Conservation (phyloP, 116 monocot genomes). For the Papilionanthe hybrid region DNA sequence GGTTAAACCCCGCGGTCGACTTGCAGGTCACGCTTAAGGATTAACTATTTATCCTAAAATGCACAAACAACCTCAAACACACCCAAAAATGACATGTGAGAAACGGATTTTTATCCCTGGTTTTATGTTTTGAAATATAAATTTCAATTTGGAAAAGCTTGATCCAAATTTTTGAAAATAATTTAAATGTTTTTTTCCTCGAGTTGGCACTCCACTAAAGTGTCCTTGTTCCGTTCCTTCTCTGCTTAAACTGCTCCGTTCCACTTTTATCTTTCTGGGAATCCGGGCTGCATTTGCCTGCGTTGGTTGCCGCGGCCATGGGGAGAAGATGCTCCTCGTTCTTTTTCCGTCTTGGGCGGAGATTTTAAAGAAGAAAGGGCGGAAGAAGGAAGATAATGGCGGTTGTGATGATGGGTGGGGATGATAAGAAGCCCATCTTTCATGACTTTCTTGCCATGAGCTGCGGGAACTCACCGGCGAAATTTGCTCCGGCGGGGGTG, state of each 20-base stretch:
- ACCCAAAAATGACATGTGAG: neutral
- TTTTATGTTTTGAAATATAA: too few species aligned
- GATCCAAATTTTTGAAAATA: too few species aligned
- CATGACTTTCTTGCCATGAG: slow-evolving; percentile 61
- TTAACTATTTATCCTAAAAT: too few species aligned
- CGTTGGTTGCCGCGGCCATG: slow-evolving; percentile 1
- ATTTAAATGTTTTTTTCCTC: too few species aligned
- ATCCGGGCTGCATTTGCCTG: slow-evolving; percentile 18
- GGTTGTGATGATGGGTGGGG: slow-evolving; percentile 44
- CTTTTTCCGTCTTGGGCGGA: slow-evolving; percentile 8
- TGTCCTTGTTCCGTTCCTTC: neutral
- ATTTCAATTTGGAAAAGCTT: too few species aligned
- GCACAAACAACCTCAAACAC: too few species aligned
- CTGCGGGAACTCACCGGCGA: slow-evolving; percentile 9
- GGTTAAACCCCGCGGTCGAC: too few species aligned
- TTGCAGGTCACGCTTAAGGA: too few species aligned
- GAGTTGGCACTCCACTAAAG: neutral
- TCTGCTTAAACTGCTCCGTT: neutral
- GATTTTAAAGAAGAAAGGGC: slow-evolving; percentile 7
- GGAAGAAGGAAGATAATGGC: slow-evolving; percentile 29
- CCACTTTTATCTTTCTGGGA: slow-evolving; percentile 33
- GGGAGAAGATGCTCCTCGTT: slow-evolving; percentile 5
- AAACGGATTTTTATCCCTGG: too few species aligned
- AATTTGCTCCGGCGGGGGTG: neutral
- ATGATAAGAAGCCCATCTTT: slow-evolving; percentile 38